Conservation (phyloP, 2,329 filamentous ascomycete species). For the Claviceps lovelessii region DNA sequence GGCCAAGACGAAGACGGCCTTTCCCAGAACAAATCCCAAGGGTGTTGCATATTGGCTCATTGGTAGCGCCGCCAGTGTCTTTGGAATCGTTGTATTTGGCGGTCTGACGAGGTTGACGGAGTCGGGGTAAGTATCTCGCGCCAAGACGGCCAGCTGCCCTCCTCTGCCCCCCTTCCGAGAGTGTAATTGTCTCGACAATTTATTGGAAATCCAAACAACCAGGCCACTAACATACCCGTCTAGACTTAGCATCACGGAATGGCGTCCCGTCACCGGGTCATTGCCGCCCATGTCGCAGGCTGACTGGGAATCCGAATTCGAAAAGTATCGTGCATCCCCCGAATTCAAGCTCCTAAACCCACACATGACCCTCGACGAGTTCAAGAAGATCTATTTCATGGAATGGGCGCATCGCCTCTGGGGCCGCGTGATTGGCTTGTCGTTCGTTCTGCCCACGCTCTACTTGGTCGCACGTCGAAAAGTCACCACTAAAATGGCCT, state of each 20-base stretch:
- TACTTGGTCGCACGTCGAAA: conserved; percentile 75
- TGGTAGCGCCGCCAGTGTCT: conserved; percentile 81
- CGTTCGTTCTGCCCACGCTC: conserved; percentile 73
- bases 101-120: conserved; percentile 88
- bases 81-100: conserved; percentile 92
- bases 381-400: conserved; percentile 99
- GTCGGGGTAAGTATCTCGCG: conserved; percentile 54
- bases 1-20: conserved; percentile 26
- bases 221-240: background rate
- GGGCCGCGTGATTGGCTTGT: conserved; percentile 81
- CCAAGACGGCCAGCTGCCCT: background rate
- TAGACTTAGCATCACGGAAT: conserved; percentile 96
- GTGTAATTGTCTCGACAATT: too few relatives aligned
- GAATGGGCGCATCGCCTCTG: conserved; percentile 94
- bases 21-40: conserved; percentile 54
- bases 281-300: conserved; percentile 63
- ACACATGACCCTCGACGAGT: conserved; percentile 82
- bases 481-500: conserved; percentile 65
- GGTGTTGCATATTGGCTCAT: conserved; percentile 83
- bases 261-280: conserved; percentile 88
- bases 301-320: conserved; percentile 87
- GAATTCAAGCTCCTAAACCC: conserved; percentile 89
- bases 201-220: background rate
- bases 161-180: too few relatives aligned
- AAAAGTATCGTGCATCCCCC: conserved; percentile 80